Base-by-base conservation (phyloP, 441 rosid genomes). In the Oxalis stricta region DNA sequence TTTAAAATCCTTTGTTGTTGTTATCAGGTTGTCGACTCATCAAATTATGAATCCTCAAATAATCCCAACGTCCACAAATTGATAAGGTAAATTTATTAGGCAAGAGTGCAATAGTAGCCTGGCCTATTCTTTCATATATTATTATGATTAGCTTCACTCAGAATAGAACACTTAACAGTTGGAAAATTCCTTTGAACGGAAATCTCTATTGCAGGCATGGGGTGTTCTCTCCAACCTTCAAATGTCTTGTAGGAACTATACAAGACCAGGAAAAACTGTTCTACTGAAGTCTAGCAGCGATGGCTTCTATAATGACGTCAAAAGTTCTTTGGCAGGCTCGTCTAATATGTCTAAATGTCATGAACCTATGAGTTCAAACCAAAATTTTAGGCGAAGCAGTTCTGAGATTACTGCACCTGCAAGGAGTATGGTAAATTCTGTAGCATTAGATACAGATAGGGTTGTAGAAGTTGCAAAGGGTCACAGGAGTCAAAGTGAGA, bases 161-260 rank as follows among this genome's bases (percentile, higher is more conserved):
- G 13, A 38, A 13, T 26, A 26, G 5, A 2, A 26, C 31, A 26
- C n/a, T 29, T 29, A 14, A 18, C 0, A 24, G 18, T 41, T 23
- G 36, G 44, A 2, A 8, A 11, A 17, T 39, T 23, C 31, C 34
- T 29, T 10, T 48, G 17, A 30, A 15, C 34, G 46, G 47, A 38
- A 52, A 43, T 43, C 31, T 48, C 33, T 69, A n/a, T 56, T 50
- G 53, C 82, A 86, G 99, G 96, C 95, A 44, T 86, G 93, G 95
- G 69, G 49, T 56, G 56, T 73, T 73, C 87, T 91, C 65, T 91
- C 87, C 49, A 66, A 40, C 48, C 85, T 84, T 46, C 70, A 68
- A 29, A 42, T 73, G 52, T 72, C 85, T 44, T 41, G 53, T 59
- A 76, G 76, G 56, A 59, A 66, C 54, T 80, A 78, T 68, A 30